Base-by-base conservation (phyloP, 2,329 filamentous ascomycete genomes). In the Verticillium zaregamsianum region DNA sequence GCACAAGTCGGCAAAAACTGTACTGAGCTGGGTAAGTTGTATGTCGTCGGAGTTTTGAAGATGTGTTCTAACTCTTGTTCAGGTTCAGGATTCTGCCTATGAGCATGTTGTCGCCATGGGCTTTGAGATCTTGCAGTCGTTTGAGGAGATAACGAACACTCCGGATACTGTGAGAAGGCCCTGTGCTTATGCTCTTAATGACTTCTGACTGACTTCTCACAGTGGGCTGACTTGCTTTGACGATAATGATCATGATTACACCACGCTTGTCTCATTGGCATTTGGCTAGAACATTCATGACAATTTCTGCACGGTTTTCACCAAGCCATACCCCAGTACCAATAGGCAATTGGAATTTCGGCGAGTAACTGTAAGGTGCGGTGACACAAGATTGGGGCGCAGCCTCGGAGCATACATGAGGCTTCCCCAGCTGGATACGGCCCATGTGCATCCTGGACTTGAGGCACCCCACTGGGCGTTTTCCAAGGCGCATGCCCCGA, bases 91-190 rank as follows among this genome's bases (percentile, higher is more conserved):
- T 70, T 89, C 90, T 59, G 86, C 87, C 57, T 86, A 87, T 65
- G 91, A 95, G 72, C 86, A 88, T 39, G 78, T 96, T 62, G 81
- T 88, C 61, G 86, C 86, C 0, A 92, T 96, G 89, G 92, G 92
- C 1, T 96, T 96, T 70, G 86, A 87, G 65, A 84, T 91, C 55
- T 77, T 93, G 65, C 90, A 94, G 75, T 88, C 84, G 49, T 96
- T 93, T 73, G 92, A 96, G 69, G 91, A 96, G 73, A 85, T 95
- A 59, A 90, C 87, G 63, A 85, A 82, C 66, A 86, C 90, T 23
- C 77, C 78, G 3, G 83, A 85, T 20, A 80, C 77, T 70, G 82
- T 85, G 62, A 74, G 79, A 76, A n/a, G 20, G 8, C 5, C n/a
- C 15, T 28, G 7, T 33, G 8, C 12, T 20, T 12, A 14, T 6